These are phyloP conservation scores for Pseudogymnoascus sp. DNA, from an alignment of 2,329 filamentous ascomycete genomes.

Conservation along the genomic window DNA sequence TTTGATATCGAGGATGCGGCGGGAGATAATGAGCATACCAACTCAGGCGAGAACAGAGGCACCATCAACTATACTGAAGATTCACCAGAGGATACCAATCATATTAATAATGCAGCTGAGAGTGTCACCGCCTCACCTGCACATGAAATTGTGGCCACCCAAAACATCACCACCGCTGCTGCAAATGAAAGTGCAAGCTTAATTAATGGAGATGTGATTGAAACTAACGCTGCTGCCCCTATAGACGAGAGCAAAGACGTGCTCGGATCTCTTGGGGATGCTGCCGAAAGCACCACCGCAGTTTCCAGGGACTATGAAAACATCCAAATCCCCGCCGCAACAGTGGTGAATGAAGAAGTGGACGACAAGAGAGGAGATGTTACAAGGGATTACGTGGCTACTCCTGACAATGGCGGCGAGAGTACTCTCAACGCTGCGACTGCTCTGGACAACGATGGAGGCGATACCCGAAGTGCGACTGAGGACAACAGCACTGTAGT, in stretches of 20 bases:
- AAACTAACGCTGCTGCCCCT: neutral
- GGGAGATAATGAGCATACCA: neutral
- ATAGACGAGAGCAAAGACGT: neutral
- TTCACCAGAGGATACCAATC: neutral
- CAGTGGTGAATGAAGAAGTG: neutral
- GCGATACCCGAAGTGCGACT: neutral
- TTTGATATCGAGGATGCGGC: neutral
- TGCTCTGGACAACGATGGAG: neutral
- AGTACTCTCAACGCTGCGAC: neutral
- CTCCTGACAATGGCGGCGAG: neutral
- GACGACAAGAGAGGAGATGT: neutral
- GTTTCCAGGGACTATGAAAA: neutral
- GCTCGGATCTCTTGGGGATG: neutral
- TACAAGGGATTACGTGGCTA: neutral
- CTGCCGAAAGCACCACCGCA: neutral
- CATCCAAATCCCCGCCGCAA: neutral
- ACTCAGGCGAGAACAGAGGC: neutral
- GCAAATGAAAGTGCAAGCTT: neutral
- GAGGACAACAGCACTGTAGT: neutral
- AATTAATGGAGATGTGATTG: neutral
- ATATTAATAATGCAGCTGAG: neutral
- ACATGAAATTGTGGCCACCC: neutral
- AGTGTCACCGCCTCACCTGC: neutral
- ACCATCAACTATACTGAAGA: neutral
- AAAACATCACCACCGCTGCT: neutral